Evolutionary conservation across 1,284 basidiomycete species (phyloP).

Genomic region (Pseudozyma sp.): DNA sequence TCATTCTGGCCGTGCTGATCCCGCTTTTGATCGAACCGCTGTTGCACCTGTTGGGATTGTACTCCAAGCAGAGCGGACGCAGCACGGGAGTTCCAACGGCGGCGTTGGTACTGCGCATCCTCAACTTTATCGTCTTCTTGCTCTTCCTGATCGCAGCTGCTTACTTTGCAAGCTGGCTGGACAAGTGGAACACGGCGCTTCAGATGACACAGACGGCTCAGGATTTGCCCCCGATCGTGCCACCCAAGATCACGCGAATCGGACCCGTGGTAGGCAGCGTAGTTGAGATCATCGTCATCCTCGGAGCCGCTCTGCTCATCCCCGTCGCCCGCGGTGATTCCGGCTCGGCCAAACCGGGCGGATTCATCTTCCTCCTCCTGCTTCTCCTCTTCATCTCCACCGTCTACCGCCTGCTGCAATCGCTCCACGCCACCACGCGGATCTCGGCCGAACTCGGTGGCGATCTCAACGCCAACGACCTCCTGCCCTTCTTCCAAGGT

Average conservation of each 20-base stretch:
- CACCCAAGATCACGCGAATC: slow-evolving; percentile 43
- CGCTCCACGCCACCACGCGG: slow-evolving; percentile 44
- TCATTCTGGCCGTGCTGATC: slow-evolving; percentile 40
- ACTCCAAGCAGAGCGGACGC: slow-evolving; percentile 36
- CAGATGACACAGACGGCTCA: slow-evolving; percentile 39
- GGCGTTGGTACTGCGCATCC: slow-evolving; percentile 33
- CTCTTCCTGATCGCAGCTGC: slow-evolving; percentile 48
- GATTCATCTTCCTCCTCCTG: slow-evolving; percentile 51
- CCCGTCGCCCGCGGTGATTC: slow-evolving; percentile 49
- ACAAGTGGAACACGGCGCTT: slow-evolving; percentile 43
- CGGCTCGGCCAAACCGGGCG: slow-evolving; percentile 39
- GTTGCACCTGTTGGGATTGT: slow-evolving; percentile 43
- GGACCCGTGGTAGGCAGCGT: slow-evolving; percentile 39
- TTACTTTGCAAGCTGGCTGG: slow-evolving; percentile 43
- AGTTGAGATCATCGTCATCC: slow-evolving; percentile 43
- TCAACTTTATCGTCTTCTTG: slow-evolving; percentile 53
- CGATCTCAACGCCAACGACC: slow-evolving; percentile 20
- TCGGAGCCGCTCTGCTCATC: slow-evolving; percentile 48
- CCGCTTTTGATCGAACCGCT: slow-evolving; percentile 51
- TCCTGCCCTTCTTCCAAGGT: slow-evolving; percentile 51
- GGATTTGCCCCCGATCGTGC: slow-evolving; percentile 29
- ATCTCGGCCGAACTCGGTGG: slow-evolving; percentile 38
- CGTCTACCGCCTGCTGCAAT: slow-evolving; percentile 44
- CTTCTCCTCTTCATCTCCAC: slow-evolving; percentile 45
- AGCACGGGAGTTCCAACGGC: slow-evolving; percentile 45